These are phyloP conservation scores for Diaporthe helianthi DNA, from an alignment of 2,329 filamentous ascomycete genomes.

Conservation along the genomic window DNA sequence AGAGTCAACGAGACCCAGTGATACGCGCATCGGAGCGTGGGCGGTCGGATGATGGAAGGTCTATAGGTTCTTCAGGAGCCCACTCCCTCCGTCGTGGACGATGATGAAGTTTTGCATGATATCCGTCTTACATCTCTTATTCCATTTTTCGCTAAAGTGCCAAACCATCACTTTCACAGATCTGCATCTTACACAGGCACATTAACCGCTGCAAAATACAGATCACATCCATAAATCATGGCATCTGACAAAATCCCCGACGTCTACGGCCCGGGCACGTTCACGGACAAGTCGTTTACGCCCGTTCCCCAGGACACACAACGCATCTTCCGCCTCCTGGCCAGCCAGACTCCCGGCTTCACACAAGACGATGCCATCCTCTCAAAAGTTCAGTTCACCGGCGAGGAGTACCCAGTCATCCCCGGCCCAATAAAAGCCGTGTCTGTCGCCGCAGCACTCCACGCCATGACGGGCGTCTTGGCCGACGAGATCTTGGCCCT, in stretches of 20 bases:
- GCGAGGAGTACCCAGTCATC: conserved; percentile 42
- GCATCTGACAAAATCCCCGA: conserved; percentile 36
- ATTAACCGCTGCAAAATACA: no score
- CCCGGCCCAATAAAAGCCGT: conserved; percentile 47
- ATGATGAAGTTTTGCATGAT: not conserved
- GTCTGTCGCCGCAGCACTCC: conserved; percentile 43
- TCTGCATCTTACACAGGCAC: not conserved
- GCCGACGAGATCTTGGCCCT: conserved; percentile 46
- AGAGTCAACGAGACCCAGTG: not conserved
- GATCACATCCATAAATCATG: conserved; percentile 34
- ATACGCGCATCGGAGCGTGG: not conserved
- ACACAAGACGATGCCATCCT: conserved; percentile 41
- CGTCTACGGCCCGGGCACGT: conserved; percentile 44
- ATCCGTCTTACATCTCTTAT: not conserved
- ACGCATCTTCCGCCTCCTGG: conserved; percentile 44
- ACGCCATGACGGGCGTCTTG: conserved; percentile 47
- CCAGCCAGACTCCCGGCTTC: conserved; percentile 44
- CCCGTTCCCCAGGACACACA: conserved; percentile 42
- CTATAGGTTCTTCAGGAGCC: not conserved
- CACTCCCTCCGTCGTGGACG: not conserved
- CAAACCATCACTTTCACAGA: not conserved
- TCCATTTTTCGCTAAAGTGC: not conserved
- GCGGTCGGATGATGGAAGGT: not conserved
- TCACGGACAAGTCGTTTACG: conserved; percentile 40
- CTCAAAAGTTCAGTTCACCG: conserved; percentile 43